Percentiles rank a stretch among this genome's conserved stretches.
Evolutionary conservation across 192 early-diverging fungal genomes (phyloP).

Genomic region (Mycoemilia scoparia): DNA sequence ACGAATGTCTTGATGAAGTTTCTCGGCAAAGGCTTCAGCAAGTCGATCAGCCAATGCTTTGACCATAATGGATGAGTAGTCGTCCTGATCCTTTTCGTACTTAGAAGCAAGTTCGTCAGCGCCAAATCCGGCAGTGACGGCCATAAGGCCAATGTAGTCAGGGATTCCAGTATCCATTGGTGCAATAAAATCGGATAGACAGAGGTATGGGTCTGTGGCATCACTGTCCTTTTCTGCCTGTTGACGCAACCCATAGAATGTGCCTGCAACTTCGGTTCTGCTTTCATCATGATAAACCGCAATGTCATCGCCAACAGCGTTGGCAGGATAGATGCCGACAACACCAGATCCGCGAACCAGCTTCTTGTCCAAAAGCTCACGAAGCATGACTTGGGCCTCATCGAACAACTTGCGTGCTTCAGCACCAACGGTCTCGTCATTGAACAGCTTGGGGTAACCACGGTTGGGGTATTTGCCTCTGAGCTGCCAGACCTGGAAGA

Average conservation of each 20-base stretch:
- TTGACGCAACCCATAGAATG: slow-evolving; percentile 78
- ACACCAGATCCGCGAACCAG: slow-evolving; percentile 54
- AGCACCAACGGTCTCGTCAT: slow-evolving; percentile 77
- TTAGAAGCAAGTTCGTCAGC: slow-evolving; percentile 70
- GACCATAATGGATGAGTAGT: slow-evolving; percentile 85
- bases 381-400: slow-evolving; percentile 67
- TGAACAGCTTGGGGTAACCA: slow-evolving; percentile 93
- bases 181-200: slow-evolving; percentile 82
- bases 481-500: slow-evolving; percentile 97
- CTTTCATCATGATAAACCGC: slow-evolving; percentile 64
- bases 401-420: slow-evolving; percentile 82
- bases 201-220: slow-evolving; percentile 65
- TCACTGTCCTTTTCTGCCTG: slow-evolving; percentile 76
- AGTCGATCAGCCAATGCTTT: slow-evolving; percentile 89
- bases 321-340: slow-evolving; percentile 77
- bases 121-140: slow-evolving; percentile 78
- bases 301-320: slow-evolving; percentile 79
- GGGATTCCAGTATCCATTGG: slow-evolving; percentile 51
- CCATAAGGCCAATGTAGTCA: slow-evolving; percentile 84
- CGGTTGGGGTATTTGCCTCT: slow-evolving; percentile 92
- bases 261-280: slow-evolving; percentile 40
- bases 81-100: slow-evolving; percentile 66
- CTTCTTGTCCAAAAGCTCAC: slow-evolving; percentile 58
- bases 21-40: slow-evolving; percentile 81
- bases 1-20: slow-evolving; percentile 77